phyloP scores from a whole-genome alignment of 2,329 filamentous ascomycete genomes.

The Venturia carpophila region DNA sequence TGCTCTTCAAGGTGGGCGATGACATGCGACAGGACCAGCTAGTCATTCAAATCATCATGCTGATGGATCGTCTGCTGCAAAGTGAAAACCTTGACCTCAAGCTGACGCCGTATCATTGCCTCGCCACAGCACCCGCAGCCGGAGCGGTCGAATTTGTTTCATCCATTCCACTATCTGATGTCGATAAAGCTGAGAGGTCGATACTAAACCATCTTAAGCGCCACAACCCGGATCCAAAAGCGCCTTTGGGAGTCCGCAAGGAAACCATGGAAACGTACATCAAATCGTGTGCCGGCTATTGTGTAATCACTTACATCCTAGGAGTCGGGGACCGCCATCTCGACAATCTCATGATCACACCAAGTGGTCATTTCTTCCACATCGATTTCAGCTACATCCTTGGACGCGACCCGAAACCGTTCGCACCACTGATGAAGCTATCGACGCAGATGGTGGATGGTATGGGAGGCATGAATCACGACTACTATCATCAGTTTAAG shows the following conservation, averaged over 20 bases:
- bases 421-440: constrained; percentile 93
- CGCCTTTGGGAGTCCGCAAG: constrained; percentile 78
- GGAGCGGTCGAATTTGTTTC: constrained; percentile 92
- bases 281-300: constrained; percentile 93
- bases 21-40: constrained; percentile 95
- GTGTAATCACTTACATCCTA: constrained; percentile 95
- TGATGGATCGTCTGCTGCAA: constrained; percentile 92
- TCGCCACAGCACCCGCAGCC: constrained; percentile 82
- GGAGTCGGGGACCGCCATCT: constrained; percentile 94
- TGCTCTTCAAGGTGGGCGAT: constrained; percentile 96
- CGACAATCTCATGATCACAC: constrained; percentile 86
- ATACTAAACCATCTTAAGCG: constrained; percentile 75
- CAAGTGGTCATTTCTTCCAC: constrained; percentile 93
- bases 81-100: constrained; percentile 97
- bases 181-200: constrained; percentile 73
- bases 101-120: constrained; percentile 89
- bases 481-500: constrained; percentile 82
- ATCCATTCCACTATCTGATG: constrained; percentile 74
- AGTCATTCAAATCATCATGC: constrained; percentile 92
- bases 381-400: constrained; percentile 98
- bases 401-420: constrained; percentile 92
- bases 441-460: constrained; percentile 98
- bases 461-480: constrained; percentile 78
- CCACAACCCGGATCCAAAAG: constrained; percentile 79
- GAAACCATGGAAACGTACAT: constrained; percentile 93